Evolutionary conservation across 768 basidiomycete species (phyloP), one percentile per base, ranked within the genome.

Genomic region (Amanita exitialis): DNA sequence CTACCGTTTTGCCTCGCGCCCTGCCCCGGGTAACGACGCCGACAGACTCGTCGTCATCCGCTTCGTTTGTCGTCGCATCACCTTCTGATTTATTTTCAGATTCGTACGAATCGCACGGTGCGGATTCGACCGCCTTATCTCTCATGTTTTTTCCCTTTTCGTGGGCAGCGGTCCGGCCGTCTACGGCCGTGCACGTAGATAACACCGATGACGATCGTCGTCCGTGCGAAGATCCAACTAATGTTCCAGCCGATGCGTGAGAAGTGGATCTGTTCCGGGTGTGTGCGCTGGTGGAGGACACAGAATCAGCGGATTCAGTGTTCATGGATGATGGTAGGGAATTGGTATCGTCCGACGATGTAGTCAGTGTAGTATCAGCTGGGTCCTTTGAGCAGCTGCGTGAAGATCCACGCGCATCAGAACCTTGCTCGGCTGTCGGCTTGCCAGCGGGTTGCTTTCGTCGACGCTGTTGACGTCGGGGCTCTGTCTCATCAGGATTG

Each of bases 11-110:
- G 43, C 50, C 43, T n/a, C 50, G 50, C 32, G 62, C 65, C 47
- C 70, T 63, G 28, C 69, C 66, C 27, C 71, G 69, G 53, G 71
- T 72, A 20, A 68, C 59, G 64, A 69, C 69, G 4, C 66, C 56
- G 32, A 49, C 53, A 13, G 53, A 57, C 43, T 57, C 63, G 39
- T 62, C 56, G 23, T 61, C 56, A 50, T 58, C 38, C 45, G 54
- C 55, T 48, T 57, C 55, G 38, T 46, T 32, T 13, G 23, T 43
- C 12, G 55, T 47, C 16, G 28, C 51, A 20, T 41, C 53, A 36
- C 48, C 52, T 42, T 43, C 51, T 16, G 41, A 49, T 38, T 50
- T 58, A 44, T 35, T 47, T n/a, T 51, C 50, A 4, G 42, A n/a
- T 51, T 43, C 42, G 6, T 21, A 36, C 18, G 34, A 44, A 23